Conservation (phyloP, 345 rosid species). For the Eucalyptus paniculata region DNA sequence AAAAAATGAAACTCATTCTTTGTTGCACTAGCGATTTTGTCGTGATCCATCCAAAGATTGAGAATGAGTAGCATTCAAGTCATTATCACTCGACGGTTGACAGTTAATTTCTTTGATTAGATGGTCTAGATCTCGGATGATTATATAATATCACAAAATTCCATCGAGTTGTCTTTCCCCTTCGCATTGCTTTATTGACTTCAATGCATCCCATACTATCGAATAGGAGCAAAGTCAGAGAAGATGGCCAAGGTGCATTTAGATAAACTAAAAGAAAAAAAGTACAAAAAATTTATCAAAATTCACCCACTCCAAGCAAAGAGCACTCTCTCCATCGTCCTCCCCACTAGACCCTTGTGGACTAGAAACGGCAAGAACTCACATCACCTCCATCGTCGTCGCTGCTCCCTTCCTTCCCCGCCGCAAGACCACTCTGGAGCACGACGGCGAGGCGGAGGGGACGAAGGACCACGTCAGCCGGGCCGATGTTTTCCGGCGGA, state of each 20-base stretch:
- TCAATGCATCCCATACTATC: background rate
- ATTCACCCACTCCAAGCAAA: background rate
- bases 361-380: background rate
- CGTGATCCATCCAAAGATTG: background rate
- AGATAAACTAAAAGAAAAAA: background rate
- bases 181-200: background rate
- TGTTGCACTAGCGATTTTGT: background rate
- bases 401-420: background rate
- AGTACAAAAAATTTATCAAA: background rate
- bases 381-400: accelerated
- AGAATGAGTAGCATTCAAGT: background rate
- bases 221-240: background rate
- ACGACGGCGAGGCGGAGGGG: background rate
- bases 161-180: background rate
- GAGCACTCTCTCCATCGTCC: background rate
- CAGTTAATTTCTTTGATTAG: background rate
- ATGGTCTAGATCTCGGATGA: background rate
- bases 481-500: background rate
- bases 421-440: background rate
- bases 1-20: background rate
- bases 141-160: background rate
- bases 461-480: background rate
- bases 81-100: background rate
- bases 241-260: background rate
- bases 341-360: background rate